Conservation (phyloP, 1,284 basidiomycete species). For the Mycena sp. region DNA sequence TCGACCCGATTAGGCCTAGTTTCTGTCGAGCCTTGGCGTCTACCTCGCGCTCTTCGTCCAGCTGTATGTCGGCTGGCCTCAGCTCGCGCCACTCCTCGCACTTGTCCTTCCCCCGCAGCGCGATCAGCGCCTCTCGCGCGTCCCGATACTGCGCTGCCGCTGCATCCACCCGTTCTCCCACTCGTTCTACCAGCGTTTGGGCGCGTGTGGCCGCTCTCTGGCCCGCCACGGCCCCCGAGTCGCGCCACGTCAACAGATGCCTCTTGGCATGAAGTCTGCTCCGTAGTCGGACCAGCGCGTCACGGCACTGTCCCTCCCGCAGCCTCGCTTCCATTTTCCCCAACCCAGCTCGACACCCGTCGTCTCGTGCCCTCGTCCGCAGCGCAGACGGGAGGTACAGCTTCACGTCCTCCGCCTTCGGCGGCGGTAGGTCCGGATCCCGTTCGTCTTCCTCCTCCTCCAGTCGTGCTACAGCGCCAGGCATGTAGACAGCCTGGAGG, state of each 20-base stretch:
- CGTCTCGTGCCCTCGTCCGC: background rate
- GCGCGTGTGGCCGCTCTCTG: constrained; percentile 6
- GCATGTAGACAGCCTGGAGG: constrained; percentile 21
- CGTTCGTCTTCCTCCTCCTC: background rate
- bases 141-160: background rate
- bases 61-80: background rate
- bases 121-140: background rate
- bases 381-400: constrained; percentile 6
- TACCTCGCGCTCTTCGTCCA: constrained; percentile 2
- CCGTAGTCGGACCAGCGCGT: constrained; percentile 7
- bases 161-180: background rate
- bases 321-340: background rate
- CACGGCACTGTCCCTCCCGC: constrained; percentile 1
- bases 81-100: background rate
- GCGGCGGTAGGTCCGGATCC: background rate
- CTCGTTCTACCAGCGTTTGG: background rate
- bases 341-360: background rate
- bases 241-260: constrained; percentile 12
- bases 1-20: background rate
- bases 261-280: constrained; percentile 10
- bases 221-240: constrained; percentile 8
- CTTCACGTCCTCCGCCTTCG: no score
- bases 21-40: constrained; percentile 6
- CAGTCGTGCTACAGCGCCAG: background rate
- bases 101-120: background rate